Base-by-base conservation (phyloP, 148 eudicot genomes). In the Fagopyrum tataricum region DNA sequence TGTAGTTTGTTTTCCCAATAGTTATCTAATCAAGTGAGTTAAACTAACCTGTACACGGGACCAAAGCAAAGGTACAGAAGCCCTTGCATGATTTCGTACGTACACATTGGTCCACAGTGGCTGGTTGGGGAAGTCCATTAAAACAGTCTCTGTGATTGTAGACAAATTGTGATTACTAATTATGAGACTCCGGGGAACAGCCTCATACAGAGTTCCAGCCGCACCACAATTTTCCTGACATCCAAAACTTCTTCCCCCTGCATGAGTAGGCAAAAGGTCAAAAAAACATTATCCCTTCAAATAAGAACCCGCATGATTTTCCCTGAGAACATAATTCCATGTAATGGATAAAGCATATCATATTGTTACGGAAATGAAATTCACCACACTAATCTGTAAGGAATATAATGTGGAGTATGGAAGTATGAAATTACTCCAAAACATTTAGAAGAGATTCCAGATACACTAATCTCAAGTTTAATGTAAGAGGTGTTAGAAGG, bases 181-280 rank as follows among this genome's bases (percentile, higher is more conserved):
- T 26, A 82, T 82, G 75, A 96, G 99, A 81, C 91, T 96, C 68
- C 92, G 92, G 15, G 97, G 88, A 77, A 96, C 95, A 76, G 87
- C 79, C 81, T 96, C 99, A 83, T 85, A 96, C 62, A 96, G 83
- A 64, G 99, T 96, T 72, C 99, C 99, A 67, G 99, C 99, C 72
- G 90, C 99, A 75, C 99, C 99, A 8, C 97, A 83, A 78, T 96
- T 96, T 52, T 83, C 86, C 26, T 80, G 79, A 78, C 99, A 96
- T 70, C 99, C 99, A 75, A 74, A 80, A 86, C 99, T 96, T 72
- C 76, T 84, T 41, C 99, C 99, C 39, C 99, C 99, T 96, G 95
- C 78, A 89, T 62, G 73, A 52, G 85, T 44, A 43, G 20, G 69
- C 39, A 37, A 13, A 39, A 31, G 13, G 15, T 37, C 18, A 64